Conservation (phyloP, 495 filamentous ascomycete species). For the Talaromyces nanjingensis region DNA sequence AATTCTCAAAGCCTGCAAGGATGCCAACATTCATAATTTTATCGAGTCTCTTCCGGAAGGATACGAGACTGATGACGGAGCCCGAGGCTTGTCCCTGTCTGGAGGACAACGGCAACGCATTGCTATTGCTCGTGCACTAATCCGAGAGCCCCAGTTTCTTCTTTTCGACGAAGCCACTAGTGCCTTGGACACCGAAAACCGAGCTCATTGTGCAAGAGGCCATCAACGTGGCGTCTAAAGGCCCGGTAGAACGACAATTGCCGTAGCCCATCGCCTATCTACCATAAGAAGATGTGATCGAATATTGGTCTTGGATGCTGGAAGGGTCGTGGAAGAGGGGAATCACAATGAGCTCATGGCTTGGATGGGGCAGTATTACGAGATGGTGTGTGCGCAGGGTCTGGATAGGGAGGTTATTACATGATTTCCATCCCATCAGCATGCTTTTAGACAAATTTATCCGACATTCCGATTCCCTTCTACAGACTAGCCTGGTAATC, state of each 20-base stretch:
- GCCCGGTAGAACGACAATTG: conserved; percentile 47
- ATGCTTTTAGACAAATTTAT: background rate
- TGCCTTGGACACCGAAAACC: conserved; percentile 53
- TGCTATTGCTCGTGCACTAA: conserved; percentile 58
- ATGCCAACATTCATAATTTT: conserved; percentile 58
- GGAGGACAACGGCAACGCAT: conserved; percentile 67
- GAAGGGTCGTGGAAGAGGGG: conserved; percentile 53
- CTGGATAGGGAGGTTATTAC: background rate
- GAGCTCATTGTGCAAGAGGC: conserved; percentile 61
- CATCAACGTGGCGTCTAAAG: conserved; percentile 46
- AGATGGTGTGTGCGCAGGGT: background rate
- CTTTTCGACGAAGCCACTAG: conserved; percentile 66
- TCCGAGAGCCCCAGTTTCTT: conserved; percentile 55
- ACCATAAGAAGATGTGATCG: conserved; percentile 63
- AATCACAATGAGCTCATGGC: conserved; percentile 53
- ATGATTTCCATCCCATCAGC: background rate
- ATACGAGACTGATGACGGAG: conserved; percentile 51
- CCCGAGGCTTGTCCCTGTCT: conserved; percentile 46
- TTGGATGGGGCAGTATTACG: background rate
- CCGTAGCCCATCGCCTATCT: conserved; percentile 56
- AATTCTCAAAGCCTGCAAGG: conserved; percentile 46
- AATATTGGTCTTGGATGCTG: conserved; percentile 62
- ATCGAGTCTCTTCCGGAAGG: conserved; percentile 52
- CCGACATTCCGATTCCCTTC: background rate
- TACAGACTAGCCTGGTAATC: background rate